Base-by-base conservation (phyloP, 768 basidiomycete genomes). In the Gelatoporia subvermispora region DNA sequence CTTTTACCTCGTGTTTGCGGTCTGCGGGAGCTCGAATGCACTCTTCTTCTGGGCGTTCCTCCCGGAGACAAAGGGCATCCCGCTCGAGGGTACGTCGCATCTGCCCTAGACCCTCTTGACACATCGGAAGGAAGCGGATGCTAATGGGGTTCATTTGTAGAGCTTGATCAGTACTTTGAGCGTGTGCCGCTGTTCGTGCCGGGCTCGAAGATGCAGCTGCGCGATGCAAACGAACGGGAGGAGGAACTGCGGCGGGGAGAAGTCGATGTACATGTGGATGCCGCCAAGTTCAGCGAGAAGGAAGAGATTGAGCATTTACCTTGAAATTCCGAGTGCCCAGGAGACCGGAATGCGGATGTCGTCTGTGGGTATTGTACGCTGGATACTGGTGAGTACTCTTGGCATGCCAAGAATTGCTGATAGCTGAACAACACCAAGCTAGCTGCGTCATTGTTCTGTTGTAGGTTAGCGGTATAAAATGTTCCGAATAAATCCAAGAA, bases 21-120 rank as follows among this genome's bases (percentile, higher is more conserved):
- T 60, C 4, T 60, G 59, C 49, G 56, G 57, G 8, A 55, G 58
- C 49, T 48, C 55, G 4, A 60, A 60, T 35, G 59, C 59, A 8
- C 50, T 60, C 2, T 58, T 56, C 51, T 58, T 60, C 51, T 60
- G 59, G 59, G 55, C 58, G 13, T 57, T 59, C 54, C 47, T 60
- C 16, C 60, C 60, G 17, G 60, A 61, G 51, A 60, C 58, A 8
- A 50, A 53, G 37, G 60, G 60, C 11, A 54, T 57, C 36, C 56
- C 58, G 2, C 54, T 60, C 23, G 58, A 61, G 53, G 59, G 54
- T 53, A 25, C 9, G 38, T 43, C 34, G 23, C 45, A 2, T 21
- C 7, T 25, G 31, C 17, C 13, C n/a, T 45, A 18, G 34, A 22
- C 2, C 22, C 8, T 21, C 10, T 18, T n/a, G n/a, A n/a, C n/a